Conservation (phyloP, 2,329 filamentous ascomycete genomes). For the Pseudogymnoascus sp. region DNA sequence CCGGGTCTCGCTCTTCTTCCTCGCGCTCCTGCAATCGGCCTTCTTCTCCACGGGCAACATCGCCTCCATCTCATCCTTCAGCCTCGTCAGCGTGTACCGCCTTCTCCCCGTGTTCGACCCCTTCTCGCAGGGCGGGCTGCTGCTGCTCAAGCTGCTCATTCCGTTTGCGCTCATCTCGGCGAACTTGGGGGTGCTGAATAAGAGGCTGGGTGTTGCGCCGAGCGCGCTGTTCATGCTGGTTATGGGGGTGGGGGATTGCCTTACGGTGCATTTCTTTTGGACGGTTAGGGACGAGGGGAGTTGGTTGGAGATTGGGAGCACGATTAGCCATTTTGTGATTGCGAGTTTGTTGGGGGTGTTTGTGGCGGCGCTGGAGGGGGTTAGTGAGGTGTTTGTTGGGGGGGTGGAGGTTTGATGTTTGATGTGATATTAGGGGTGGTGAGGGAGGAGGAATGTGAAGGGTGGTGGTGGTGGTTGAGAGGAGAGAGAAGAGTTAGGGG, state of each 20-base stretch:
- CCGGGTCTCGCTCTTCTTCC: conserved; percentile 87
- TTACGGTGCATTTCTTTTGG: conserved; percentile 96
- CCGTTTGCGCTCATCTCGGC: conserved; percentile 89
- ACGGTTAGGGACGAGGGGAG: conserved; percentile 93
- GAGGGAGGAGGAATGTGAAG: not conserved
- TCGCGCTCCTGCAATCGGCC: conserved; percentile 86
- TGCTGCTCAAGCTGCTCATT: conserved; percentile 84
- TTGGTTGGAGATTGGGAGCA: conserved; percentile 96
- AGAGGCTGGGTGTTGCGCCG: conserved; percentile 71
- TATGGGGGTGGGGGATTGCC: conserved; percentile 81
- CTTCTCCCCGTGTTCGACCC: conserved; percentile 90
- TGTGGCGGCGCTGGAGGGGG: conserved; percentile 75
- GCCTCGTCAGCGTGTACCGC: conserved; percentile 78
- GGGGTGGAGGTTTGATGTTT: conserved; percentile 57
- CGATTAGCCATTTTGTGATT: conserved; percentile 92
- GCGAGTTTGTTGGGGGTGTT: conserved; percentile 85
- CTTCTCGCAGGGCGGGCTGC: conserved; percentile 78
- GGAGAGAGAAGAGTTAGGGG: not conserved
- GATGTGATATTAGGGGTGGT: not conserved
- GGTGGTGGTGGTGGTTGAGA: not conserved
- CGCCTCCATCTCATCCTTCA: conserved; percentile 88
- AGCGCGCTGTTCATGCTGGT: conserved; percentile 90
- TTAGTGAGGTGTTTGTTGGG: conserved; percentile 73
- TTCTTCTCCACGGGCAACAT: conserved; percentile 98
- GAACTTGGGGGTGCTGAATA: conserved; percentile 89